Evolutionary conservation across 495 filamentous ascomycete genomes (phyloP).

Genomic region (Penicillium taxi): DNA sequence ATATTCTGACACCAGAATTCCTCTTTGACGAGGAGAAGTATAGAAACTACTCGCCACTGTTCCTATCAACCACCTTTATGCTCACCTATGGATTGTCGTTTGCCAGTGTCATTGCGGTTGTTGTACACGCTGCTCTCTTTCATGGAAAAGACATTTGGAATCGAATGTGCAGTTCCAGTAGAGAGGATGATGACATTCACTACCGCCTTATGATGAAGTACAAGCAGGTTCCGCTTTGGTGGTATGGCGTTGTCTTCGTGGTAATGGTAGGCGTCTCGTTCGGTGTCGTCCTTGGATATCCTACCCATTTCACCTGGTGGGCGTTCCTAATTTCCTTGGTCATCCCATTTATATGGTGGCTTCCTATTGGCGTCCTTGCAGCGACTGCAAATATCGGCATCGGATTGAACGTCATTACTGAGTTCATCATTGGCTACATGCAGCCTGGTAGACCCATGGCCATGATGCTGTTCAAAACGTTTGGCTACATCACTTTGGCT

Average conservation of each 20-base stretch:
- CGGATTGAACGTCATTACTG: slow-evolving; percentile 51
- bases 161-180: slow-evolving; percentile 38
- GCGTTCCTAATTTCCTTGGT: slow-evolving; percentile 46
- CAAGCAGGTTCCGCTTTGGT: slow-evolving; percentile 53
- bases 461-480: slow-evolving; percentile 61
- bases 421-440: slow-evolving; percentile 59
- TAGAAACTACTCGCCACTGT: slow-evolving; percentile 50
- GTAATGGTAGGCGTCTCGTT: slow-evolving; percentile 45
- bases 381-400: slow-evolving; percentile 48
- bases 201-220: slow-evolving; percentile 54
- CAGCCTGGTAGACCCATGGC: slow-evolving; percentile 52
- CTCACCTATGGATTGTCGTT: slow-evolving; percentile 54
- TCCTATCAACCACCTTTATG: slow-evolving; percentile 53
- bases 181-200: slow-evolving; percentile 61
- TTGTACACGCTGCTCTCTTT: slow-evolving; percentile 49
- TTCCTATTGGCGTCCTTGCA: slow-evolving; percentile 48
- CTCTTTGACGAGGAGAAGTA: slow-evolving; percentile 50
- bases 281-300: slow-evolving; percentile 44
- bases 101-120: slow-evolving; percentile 47
- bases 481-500: slow-evolving; percentile 49
- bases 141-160: slow-evolving; percentile 48
- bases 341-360: slow-evolving; percentile 41
- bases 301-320: slow-evolving; percentile 45
- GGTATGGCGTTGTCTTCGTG: slow-evolving; percentile 47
- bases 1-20: slow-evolving; percentile 44